Conservation (phyloP, 2,329 filamentous ascomycete species). For the Calonectria leucothoes region DNA sequence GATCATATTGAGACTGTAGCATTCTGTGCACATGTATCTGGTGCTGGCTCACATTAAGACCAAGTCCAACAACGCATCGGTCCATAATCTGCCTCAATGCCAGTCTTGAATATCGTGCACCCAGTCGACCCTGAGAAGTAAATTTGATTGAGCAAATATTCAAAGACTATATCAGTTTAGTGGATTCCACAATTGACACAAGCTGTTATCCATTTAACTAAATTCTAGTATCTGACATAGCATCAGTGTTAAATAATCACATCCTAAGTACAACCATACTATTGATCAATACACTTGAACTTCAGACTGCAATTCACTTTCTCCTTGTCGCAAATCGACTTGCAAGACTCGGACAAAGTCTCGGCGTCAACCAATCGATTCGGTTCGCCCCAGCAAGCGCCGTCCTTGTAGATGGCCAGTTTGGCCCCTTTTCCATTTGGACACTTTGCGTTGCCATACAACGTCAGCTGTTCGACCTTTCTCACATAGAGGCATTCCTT, state of each 20-base stretch:
- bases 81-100: not conserved
- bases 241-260: not conserved
- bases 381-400: not conserved
- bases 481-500: not conserved
- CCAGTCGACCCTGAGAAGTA: no score
- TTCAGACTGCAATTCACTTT: not conserved
- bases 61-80: not conserved
- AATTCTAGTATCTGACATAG: not conserved
- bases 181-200: no score
- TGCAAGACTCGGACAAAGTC: not conserved
- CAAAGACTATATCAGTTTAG: no score
- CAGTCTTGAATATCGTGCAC: not conserved
- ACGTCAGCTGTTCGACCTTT: not conserved
- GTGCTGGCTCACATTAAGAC: not conserved
- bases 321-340: not conserved
- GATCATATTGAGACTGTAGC: not conserved
- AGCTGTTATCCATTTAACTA: no score
- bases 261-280: not conserved
- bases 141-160: no score
- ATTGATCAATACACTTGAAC: not conserved
- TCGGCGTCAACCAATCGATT: not conserved
- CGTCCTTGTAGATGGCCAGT: not conserved
- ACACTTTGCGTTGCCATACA: constrained; percentile 6
- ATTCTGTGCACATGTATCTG: not conserved
- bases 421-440: not conserved